phyloP scores from a whole-genome alignment of 495 filamentous ascomycete genomes.

The Neurospora sp. region DNA sequence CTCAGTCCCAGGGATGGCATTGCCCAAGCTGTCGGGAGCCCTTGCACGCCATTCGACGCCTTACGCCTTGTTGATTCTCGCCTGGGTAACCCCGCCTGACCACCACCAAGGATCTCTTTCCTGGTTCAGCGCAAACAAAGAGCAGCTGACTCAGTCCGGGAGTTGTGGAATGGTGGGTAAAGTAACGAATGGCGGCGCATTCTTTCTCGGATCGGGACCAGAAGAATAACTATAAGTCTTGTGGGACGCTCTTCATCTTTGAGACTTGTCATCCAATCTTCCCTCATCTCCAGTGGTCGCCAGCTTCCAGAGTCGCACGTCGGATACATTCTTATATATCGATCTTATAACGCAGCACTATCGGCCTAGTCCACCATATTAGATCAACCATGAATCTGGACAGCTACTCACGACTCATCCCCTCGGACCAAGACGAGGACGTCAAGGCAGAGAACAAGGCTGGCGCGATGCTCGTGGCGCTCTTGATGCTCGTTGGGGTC shows the following conservation, averaged over 20 bases:
- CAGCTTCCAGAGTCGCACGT: no score
- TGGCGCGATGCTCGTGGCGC: neutral
- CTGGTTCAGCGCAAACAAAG: neutral
- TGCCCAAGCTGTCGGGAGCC: neutral
- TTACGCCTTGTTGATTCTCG: neutral
- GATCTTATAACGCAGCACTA: neutral
- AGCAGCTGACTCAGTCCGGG: neutral
- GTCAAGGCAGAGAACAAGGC: neutral
- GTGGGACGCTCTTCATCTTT: neutral
- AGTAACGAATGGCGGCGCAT: neutral
- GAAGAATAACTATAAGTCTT: neutral
- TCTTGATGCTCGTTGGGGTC: constrained; percentile 2
- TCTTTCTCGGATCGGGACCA: neutral
- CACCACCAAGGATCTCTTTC: neutral
- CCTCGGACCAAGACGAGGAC: constrained; percentile 15
- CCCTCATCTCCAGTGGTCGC: no score
- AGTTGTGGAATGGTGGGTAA: neutral
- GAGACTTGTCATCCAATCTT: neutral
- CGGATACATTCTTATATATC: no score
- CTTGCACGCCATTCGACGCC: neutral
- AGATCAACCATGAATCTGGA: constrained; percentile 17
- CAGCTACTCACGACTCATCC: constrained; percentile 18
- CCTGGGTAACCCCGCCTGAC: neutral
- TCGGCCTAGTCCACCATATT: neutral
- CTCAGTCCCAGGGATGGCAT: neutral